A percentile compares a stretch with the other conserved stretches of the same genome.
Conservation (phyloP, 495 filamentous ascomycete genomes). For the Paragyromitra xinjiangensis region DNA sequence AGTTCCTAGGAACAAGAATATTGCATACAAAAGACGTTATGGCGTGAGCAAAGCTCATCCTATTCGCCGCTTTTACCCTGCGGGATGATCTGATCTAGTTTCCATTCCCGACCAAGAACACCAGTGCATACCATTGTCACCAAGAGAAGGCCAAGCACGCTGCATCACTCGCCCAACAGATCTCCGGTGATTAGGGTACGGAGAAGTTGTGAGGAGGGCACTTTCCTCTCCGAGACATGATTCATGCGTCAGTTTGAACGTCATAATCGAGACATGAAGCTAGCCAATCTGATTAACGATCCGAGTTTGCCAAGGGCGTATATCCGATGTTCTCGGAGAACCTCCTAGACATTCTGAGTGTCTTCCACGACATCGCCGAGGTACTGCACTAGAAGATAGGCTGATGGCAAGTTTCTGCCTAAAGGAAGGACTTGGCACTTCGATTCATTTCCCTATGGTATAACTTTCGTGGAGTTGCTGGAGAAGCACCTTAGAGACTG, state of each 20-base stretch:
- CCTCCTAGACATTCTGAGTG: neutral
- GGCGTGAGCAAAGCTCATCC: too few relatives aligned
- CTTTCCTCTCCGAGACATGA: constrained; percentile 35
- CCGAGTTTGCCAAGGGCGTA: neutral
- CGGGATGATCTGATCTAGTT: neutral
- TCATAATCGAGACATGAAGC: constrained; percentile 18
- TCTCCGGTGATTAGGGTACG: constrained; percentile 16
- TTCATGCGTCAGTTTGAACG: neutral
- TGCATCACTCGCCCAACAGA: constrained; percentile 38
- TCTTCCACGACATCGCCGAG: too few relatives aligned
- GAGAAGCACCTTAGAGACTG: neutral
- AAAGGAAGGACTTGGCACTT: constrained; percentile 14
- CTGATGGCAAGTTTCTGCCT: constrained; percentile 14
- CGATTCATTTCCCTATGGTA: neutral
- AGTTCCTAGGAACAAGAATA: too few relatives aligned
- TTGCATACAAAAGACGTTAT: too few relatives aligned
- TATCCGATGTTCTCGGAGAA: constrained; percentile 16
- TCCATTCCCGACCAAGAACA: neutral
- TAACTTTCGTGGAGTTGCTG: neutral
- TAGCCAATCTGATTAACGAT: neutral
- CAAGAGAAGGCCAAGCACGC: constrained; percentile 36
- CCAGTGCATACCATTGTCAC: neutral
- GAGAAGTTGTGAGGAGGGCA: constrained; percentile 31
- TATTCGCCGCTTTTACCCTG: too few relatives aligned
- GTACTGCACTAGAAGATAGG: neutral